Evolutionary conservation across 139 green algal genomes (phyloP).

Genomic region (Chlamydomonas eustigma): DNA sequence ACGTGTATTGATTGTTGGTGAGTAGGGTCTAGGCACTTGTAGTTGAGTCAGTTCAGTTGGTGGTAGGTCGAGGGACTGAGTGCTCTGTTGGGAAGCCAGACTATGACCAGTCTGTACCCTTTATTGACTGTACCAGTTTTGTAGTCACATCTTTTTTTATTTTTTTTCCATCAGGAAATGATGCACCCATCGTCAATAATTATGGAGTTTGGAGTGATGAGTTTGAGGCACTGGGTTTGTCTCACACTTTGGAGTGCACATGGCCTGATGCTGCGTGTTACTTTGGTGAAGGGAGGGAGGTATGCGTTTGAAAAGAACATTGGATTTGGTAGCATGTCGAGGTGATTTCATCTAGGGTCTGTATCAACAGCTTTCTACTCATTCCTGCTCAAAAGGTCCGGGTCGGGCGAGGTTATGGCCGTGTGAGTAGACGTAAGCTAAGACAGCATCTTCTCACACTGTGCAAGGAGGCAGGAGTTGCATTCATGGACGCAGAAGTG

Average conservation of each 20-base stretch:
- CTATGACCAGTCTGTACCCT: too few species aligned
- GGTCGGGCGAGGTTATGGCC: slow-evolving; percentile 57
- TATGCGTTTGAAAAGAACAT: slow-evolving; percentile 22
- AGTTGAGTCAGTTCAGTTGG: too few species aligned
- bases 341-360: not conserved
- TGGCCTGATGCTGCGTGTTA: slow-evolving; percentile 67
- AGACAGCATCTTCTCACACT: slow-evolving; percentile 28
- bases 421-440: slow-evolving; percentile 60
- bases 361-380: too few species aligned
- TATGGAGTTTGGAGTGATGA: slow-evolving; percentile 91
- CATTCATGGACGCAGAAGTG: slow-evolving; percentile 57
- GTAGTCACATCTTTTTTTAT: too few species aligned
- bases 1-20: slow-evolving; percentile 53
- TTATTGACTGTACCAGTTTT: too few species aligned
- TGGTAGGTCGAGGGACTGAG: too few species aligned
- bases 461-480: slow-evolving; percentile 27
- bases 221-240: slow-evolving; percentile 64
- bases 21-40: too few species aligned
- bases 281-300: slow-evolving; percentile 59
- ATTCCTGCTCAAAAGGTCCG: too few species aligned
- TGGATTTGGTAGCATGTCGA: not conserved
- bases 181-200: slow-evolving; percentile 88
- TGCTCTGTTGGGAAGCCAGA: too few species aligned
- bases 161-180: slow-evolving; percentile 51
- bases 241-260: slow-evolving; percentile 52